Evolutionary conservation across 2,329 filamentous ascomycete species (phyloP), one percentile per base, ranked within the genome.

Genomic region (Fusarium mexicanum): DNA sequence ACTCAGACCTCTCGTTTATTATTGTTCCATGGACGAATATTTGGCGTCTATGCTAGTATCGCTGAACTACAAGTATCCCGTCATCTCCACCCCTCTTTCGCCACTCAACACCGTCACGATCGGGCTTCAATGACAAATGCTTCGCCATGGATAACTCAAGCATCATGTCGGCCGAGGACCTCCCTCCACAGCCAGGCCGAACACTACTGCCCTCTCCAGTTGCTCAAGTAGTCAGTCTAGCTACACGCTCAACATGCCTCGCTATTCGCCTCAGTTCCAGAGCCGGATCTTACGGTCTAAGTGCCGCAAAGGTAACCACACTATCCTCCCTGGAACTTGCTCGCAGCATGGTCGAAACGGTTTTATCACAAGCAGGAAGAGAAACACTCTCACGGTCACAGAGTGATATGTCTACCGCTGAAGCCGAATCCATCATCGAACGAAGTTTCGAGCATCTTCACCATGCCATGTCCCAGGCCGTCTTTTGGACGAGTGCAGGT

Each of bases 401-500:
- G 13, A 86, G 86, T 12, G 84, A 87, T 5, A 66, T 90, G 26
- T 86, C 85, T 37, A 85, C 83, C 57, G 81, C 84, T 29, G 88
- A 90, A 69, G 86, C 89, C 40, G 89, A 91, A 77, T 86, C 85
- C 6, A 81, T 91, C 18, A 80, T 91, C 50, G 89, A 90, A 75
- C 83, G 83, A 65, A 90, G 87, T 74, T 83, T 91, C 37, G 87
- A 89, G 66, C 85, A 82, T 62, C 80, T 91, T 47, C 89, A 91
- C 74, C 84, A 85, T 59, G 88, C 87, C 31, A 88, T 91, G 79
- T 87, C 87, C 11, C 86, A 87, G 57, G 84, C 89, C 35, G 88
- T 90, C 46, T 91, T 91, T 75, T 90, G 88, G 84, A 90, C 90
- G 4, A 87, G 88, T 5, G 87, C 90, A 6, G 86, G 90, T 53